Base-by-base conservation (phyloP, 176 grass and related monocot genomes). In the bread wheat (Triticum aestivum) region DNA sequence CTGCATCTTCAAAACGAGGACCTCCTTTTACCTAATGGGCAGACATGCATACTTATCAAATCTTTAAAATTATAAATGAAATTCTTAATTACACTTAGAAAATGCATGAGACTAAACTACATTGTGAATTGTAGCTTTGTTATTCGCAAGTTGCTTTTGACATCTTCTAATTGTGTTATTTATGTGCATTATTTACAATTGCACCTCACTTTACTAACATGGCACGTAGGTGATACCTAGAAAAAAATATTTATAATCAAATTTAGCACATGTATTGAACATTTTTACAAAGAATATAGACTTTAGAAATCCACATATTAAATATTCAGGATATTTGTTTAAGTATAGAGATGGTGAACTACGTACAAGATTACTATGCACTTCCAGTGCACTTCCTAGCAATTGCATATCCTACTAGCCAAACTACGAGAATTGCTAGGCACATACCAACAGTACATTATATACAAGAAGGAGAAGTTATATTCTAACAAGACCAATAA, bases 21-120 rank as follows among this genome's bases (percentile, higher is more conserved):
- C 49, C 49, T 21, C 38, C 5, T 44, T 92, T 95, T 69, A 91
- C 86, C 93, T 94, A 63, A 42, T 44, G n/a, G 13, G 4, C 5
- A 73, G 11, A 73, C 42, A 45, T 6, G 11, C 70, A 10, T 9
- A 76, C 2, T 65, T 27, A 45, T 47, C 11, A 73, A 73, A 45
- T 47, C 11, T 45, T 13, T 6, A 73, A 2, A 73, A 39, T 73
- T 26, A 6, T 8, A 70, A 30, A 37, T 0, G 4, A 73, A 73
- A 3, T 15, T 8, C 2, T 21, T 47, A n/a, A n/a, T 27, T 73
- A 15, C 11, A 73, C 69, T 27, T 3, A 2, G 5, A 42, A 73
- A 45, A 47, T 73, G 11, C 70, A 45, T 45, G 10, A 26, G 41
- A 12, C 39, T 27, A 27, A 14, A 73, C 5, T 45, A 73, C 8